Evolutionary conservation across 2,329 filamentous ascomycete species (phyloP).

Genomic region (Claviceps maximensis): DNA sequence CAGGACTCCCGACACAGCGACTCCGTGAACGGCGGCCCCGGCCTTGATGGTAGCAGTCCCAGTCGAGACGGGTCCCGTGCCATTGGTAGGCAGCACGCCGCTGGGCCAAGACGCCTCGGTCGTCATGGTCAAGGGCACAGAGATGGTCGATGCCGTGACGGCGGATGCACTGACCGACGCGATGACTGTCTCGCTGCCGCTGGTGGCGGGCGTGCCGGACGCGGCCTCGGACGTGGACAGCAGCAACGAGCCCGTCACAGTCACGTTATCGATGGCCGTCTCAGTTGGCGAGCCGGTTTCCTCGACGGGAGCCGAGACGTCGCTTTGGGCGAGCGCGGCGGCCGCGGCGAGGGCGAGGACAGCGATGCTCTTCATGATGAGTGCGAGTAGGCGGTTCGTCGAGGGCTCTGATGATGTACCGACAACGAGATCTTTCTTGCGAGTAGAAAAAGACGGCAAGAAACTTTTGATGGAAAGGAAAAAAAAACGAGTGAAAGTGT

Average conservation of each 20-base stretch:
- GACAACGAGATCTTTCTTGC: too few relatives aligned
- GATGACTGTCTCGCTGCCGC: slow-evolving; percentile 9
- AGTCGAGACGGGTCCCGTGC: neutral
- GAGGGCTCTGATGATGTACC: too few relatives aligned
- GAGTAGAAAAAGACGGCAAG: neutral
- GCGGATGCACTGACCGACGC: slow-evolving; percentile 4
- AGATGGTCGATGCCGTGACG: neutral
- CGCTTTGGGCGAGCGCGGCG: neutral
- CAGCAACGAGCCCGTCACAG: neutral
- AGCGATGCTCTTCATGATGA: slow-evolving; percentile 1
- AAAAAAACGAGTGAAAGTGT: neutral
- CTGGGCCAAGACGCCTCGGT: neutral
- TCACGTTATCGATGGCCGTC: neutral
- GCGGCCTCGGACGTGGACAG: neutral
- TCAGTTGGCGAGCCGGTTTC: neutral
- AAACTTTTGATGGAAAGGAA: neutral
- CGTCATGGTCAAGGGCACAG: neutral
- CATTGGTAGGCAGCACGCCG: neutral
- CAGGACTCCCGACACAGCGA: slow-evolving; percentile 7
- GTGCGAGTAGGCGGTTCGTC: too few relatives aligned
- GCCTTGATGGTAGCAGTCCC: slow-evolving; percentile 5
- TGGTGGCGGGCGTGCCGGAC: too few relatives aligned
- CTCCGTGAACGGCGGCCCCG: slow-evolving; percentile 8
- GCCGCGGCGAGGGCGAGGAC: neutral
- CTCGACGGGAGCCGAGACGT: neutral